Evolutionary conservation across 805 yeast species (phyloP).

Genomic region (Sugiyamaella chiloensis): DNA sequence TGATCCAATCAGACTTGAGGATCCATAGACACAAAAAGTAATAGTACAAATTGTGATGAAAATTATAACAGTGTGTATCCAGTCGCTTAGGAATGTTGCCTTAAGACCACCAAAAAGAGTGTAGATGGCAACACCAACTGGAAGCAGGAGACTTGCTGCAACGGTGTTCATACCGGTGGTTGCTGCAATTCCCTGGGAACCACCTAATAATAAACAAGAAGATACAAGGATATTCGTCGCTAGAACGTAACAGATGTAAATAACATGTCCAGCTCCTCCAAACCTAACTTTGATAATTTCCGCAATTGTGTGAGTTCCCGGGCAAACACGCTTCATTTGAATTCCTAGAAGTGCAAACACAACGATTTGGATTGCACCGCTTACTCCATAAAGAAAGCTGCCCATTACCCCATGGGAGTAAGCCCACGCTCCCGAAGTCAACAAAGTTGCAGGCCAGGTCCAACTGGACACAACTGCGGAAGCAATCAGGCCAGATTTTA

Average conservation of each 20-base stretch:
- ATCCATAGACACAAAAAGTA: constrained; percentile 73
- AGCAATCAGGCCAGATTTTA: constrained; percentile 77
- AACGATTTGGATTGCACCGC: constrained; percentile 84
- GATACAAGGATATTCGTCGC: constrained; percentile 87
- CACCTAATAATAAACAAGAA: constrained; percentile 88
- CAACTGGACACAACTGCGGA: constrained; percentile 91
- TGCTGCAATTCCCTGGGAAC: constrained; percentile 74
- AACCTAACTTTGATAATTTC: constrained; percentile 80
- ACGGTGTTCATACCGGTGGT: constrained; percentile 79
- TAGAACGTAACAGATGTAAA: constrained; percentile 65
- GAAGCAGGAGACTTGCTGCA: constrained; percentile 79
- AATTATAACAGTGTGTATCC: constrained; percentile 75
- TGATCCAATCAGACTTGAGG: constrained; percentile 65
- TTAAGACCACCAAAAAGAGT: constrained; percentile 78
- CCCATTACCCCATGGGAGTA: constrained; percentile 76
- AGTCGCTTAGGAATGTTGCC: constrained; percentile 77
- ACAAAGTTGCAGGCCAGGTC: constrained; percentile 84
- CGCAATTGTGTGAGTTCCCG: constrained; percentile 84
- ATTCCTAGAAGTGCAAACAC: constrained; percentile 83
- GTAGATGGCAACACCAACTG: constrained; percentile 73
- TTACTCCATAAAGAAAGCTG: constrained; percentile 80
- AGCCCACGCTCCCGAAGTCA: constrained; percentile 73
- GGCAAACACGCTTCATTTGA: constrained; percentile 83
- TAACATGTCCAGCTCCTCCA: constrained; percentile 65
- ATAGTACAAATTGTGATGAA: constrained; percentile 74